Base-by-base conservation (phyloP, 2,329 filamentous ascomycete species). In the Eutypa lata region DNA sequence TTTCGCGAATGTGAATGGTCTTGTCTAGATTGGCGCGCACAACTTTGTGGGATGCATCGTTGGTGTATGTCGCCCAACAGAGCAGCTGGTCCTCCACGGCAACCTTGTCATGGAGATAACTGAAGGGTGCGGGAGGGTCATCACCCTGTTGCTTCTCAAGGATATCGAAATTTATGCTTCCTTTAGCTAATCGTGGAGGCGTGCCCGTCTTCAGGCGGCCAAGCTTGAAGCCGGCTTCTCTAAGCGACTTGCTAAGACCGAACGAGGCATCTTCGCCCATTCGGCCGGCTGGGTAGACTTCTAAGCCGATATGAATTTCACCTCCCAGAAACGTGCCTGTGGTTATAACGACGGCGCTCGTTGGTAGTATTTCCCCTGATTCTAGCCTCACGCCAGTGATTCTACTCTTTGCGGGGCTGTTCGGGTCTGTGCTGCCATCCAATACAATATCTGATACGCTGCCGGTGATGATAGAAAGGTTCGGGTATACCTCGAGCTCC, bases 171-270 rank as follows among this genome's bases (percentile, higher is more conserved):
- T 97, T 81, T 67, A 99, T 97, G 37, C 88, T 90, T 51, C 84
- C 85, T 57, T 83, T 85, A 61, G 91, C 89, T 51, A 99, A 76
- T 24, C 94, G 85, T 21, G 94, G 94, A 7, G 94, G 94, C 5
- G 94, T 99, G 14, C 94, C 94, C 0, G 94, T 99, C 79, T 99
- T 99, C 49, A 99, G 72, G 55, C 94, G 84, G 26, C 94, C 94
- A 16, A 99, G 76, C 62, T 88, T 82, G 67, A 99, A 97, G 1
- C 94, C 94, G 2, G 93, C 92, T 49, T 93, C 89, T 55, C 82
- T 83, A 42, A 99, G 76, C 3, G 92, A 97, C 67, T 92, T 94
- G 77, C 92, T 97, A 51, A 99, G 74, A 0, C 93, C 93, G 65
- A 91, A 91, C 0, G 94, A 97, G 1, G 94, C 92, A 21, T 90